Base-by-base conservation (phyloP, 2,329 filamentous ascomycete species). In the Pezicula neosporulosa region DNA sequence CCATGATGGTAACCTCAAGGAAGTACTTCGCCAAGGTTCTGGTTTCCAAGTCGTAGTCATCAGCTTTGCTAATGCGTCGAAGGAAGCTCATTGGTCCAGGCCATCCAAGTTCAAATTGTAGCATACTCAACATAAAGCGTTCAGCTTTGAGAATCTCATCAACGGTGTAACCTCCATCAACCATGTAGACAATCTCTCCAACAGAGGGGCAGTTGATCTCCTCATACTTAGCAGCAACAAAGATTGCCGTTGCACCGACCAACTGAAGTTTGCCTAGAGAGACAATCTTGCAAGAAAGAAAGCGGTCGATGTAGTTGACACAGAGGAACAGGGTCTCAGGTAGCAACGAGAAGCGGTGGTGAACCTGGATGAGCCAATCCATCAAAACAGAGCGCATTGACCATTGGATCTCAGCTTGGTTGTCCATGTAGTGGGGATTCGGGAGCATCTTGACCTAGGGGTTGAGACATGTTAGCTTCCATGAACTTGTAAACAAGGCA, bases 51-150 rank as follows among this genome's bases (percentile, higher is more conserved):
- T 99, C 92, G 66, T 97, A 99, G 66, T 97, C 91, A 67, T 99
- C 94, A 13, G 94, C 94, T 75, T 97, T 97, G 84, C 93, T 97
- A 71, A 97, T 94, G 51, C 93, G 86, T 54, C 94, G 84, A 55
- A 99, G 78, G 72, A 99, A 99, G 75, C 91, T 97, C 93, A 99
- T 97, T 1, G 94, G 94, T 41, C 94, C 94, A n/a, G 94, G 94
- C 87, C 90, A 97, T 48, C 94, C 94, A 49, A 99, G 82, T 72
- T 97, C 91, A 66, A 96, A 99, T 63, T 90, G 82, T 49, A 99
- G 83, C 87, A 97, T 96, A 70, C 84, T 95, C 47, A 99, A 82
- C 92, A 99, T 99, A 75, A 96, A 97, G 12, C 92, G 86, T 72
- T 99, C 94, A 0, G 94, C 94, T 75, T 97, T 97, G 59, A 97